Conservation (phyloP, 2,329 filamentous ascomycete species). For the Colletotrichum siamense region DNA sequence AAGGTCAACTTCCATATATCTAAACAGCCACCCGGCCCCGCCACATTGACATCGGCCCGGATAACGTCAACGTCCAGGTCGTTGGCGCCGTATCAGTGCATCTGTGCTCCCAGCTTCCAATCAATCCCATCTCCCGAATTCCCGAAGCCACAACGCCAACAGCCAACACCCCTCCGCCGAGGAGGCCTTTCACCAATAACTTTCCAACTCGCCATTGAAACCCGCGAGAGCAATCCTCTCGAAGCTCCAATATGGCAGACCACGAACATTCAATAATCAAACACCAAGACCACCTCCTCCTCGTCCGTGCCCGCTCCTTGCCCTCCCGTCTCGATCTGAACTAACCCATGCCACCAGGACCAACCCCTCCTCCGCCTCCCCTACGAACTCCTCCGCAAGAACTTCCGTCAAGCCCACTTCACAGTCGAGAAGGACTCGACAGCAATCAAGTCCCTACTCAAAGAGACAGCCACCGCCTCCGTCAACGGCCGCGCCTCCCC, state of each 20-base stretch:
- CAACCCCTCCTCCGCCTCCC: slow-evolving; percentile 93
- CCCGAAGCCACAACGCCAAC: neutral
- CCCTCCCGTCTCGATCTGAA: neutral
- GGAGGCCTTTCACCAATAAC: neutral
- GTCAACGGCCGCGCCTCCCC: slow-evolving; percentile 66
- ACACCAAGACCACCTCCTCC: slow-evolving; percentile 76
- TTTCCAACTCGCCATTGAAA: neutral
- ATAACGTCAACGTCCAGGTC: slow-evolving; percentile 7
- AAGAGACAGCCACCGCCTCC: slow-evolving; percentile 70
- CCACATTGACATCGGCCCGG: slow-evolving; percentile 5
- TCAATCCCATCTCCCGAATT: neutral
- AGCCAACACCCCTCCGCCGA: neutral
- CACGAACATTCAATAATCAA: slow-evolving; percentile 71
- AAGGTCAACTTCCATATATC: neutral
- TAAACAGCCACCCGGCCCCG: neutral
- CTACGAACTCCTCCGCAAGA: slow-evolving; percentile 90
- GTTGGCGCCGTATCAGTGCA: slow-evolving; percentile 1
- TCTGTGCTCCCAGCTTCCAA: slow-evolving; percentile 11
- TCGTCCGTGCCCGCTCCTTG: slow-evolving; percentile 51
- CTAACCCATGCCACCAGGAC: slow-evolving; percentile 61
- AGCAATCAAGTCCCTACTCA: slow-evolving; percentile 64
- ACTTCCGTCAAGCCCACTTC: slow-evolving; percentile 86
- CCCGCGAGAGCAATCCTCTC: neutral
- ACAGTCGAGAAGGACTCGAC: slow-evolving; percentile 75
- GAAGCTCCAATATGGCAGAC: slow-evolving; percentile 57